Base-by-base conservation (phyloP, 805 yeast species). In the Candida cerambycidarum region DNA sequence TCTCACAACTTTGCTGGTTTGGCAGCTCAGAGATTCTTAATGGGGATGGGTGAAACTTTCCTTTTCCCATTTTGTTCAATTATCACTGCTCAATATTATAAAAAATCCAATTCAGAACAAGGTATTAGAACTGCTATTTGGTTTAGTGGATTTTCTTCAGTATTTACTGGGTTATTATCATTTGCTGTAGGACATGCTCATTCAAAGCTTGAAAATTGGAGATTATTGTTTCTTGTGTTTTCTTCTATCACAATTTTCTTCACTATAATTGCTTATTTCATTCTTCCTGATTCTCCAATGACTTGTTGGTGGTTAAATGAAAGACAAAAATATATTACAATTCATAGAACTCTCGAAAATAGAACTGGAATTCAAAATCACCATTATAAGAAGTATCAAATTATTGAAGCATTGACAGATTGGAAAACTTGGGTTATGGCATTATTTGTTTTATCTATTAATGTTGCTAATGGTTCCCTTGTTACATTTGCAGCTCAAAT, bases 211-310 rank as follows among this genome's bases (percentile, higher is more conserved):
- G 67, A 61, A 3, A 69, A 82, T 5, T 85, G 90, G 90, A 79
- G 76, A 54, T 56, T 78, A 12, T 55, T 82, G 3, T 85, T 74
- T 56, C 61, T 85, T 39, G 64, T 80, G 19, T 73, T 78, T 38
- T 92, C 92, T 15, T 54, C 69, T 4, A 68, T 79, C 40, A 81
- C 88, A 2, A 57, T 82, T 5, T 55, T 75, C 11, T 54, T 78
- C 14, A 85, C 84, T 5, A 40, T 73, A 11, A 40, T 72, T 14
- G 65, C 78, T 44, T 59, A 57, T 37, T 49, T 78, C 42, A 75
- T 76, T 55, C 53, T 83, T 9, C 69, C 69, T 5, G 59, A 61
- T 43, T 44, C 53, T 21, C 69, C 69, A 8, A 48, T 65, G 21
- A 41, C 46, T 11, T 71, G 73, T 14, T 57, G 67, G 65, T 69